Base-by-base conservation (phyloP, 2,329 filamentous ascomycete genomes). In the Penicillium sp. region DNA sequence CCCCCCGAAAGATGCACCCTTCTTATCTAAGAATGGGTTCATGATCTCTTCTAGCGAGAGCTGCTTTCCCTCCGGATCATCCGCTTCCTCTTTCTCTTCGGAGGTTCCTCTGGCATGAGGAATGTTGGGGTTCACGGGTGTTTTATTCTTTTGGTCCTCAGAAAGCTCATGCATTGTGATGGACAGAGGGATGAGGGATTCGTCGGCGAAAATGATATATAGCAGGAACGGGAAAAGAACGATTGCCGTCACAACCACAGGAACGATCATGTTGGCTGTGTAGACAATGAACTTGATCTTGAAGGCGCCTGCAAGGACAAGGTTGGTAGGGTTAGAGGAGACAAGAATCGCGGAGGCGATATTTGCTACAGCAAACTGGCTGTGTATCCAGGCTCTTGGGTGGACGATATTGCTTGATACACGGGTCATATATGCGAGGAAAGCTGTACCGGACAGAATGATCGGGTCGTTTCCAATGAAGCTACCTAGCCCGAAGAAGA, bases 391-490 rank as follows among this genome's bases (percentile, higher is more conserved):
- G 0, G 88, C 88, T 64, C 85, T 77, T 0, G 88, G 87, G 55
- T 89, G 83, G 11, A 81, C 74, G 56, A 91, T 90, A 61, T 90
- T 90, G 71, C 82, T 85, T 0, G 87, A 89, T 0, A 89, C 87
- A 7, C 87, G 79, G 0, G 87, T 90, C 86, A 91, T 89, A 71
- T 91, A 91, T 3, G 88, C 85, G 13, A 90, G 79, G 54, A 90
- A 90, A 0, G 88, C 83, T 0, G 88, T 91, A 1, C 88, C 88
- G 0, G 87, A 89, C 0, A 90, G 74, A 51, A 90, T 89, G 60
- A 90, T 86, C 0, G 88, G 88, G 61, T 91, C 88, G 56, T 90
- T 91, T 8, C 88, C 88, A 48, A 90, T 86, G 63, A 88, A 87
- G 65, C 76, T 83, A 2, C 86, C 86, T 1, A 90, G 71, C 5